Evolutionary conservation across 352 stramenopile species (phyloP), one percentile per base, ranked within the genome.

Genomic region (Globisporangium carolinianum): DNA sequence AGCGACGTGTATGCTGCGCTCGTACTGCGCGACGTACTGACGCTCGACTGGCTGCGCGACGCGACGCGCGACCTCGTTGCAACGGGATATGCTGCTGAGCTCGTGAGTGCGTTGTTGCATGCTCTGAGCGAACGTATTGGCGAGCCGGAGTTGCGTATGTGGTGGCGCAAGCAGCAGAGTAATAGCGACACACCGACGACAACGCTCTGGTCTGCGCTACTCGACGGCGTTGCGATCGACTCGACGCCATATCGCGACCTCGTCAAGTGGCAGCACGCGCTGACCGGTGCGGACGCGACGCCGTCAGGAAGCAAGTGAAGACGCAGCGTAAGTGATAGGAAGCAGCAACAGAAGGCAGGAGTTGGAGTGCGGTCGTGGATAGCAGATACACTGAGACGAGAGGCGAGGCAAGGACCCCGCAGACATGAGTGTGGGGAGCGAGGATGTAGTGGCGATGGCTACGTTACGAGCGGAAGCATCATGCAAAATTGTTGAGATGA

Each of bases 1-100:
- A 77, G 79, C 17, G 76, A 89, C 15, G 53, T 93, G 4, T 87
- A 63, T 71, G 70, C 67, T 6, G 63, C 72, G n/a, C 53, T 93
- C 63, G 87, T 93, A 51, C 61, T 70, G n/a, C 72, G 76, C 41
- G 32, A 75, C 8, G 55, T 63, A 15, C 61, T 93, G 1, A 70
- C 71, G 14, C 47, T 89, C 2, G 48, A 53, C 0, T 93, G 80
- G 80, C 58, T 93, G 35, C 53, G 53, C 8, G 53, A 51, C 11
- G 54, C 32, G 14, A 65, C 53, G 37, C 58, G 41, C n/a, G 45
- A 57, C 35, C 41, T 65, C 32, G 58, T 83, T 9, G 62, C 65
- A 11, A 72, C 56, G 1, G 78, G 79, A 47, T 61, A 65, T 32
- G 79, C 78, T 42, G 68, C 69, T 17, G 76, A 90, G 38, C 53